Evolutionary conservation across 805 yeast genomes (phyloP).

Genomic region (Candida parachauliodes): DNA sequence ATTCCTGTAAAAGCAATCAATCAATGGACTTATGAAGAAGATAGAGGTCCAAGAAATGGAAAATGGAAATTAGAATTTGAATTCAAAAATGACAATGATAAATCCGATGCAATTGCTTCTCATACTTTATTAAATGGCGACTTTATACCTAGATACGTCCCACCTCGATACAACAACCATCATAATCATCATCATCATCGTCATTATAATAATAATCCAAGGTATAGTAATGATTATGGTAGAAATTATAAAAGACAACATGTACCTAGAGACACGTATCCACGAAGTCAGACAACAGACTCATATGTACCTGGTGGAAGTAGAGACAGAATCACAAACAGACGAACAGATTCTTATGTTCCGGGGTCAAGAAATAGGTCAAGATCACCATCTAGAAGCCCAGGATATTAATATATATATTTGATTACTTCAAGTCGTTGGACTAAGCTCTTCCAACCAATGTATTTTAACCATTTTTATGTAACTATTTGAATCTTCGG

Average conservation of each 20-base stretch:
- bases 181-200: neutral
- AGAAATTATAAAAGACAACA: neutral
- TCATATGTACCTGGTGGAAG: conserved; percentile 12
- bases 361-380: conserved; percentile 11
- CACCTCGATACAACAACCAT: conserved; percentile 8
- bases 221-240: neutral
- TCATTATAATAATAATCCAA: neutral
- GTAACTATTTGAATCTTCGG: neutral
- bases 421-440: too few species aligned
- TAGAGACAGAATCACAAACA: conserved; percentile 8
- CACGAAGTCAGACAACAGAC: conserved; percentile 5
- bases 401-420: neutral
- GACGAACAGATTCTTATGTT: conserved; percentile 13
- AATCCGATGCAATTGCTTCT: conserved; percentile 15
- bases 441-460: conserved; percentile 24
- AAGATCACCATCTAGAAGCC: conserved; percentile 11
- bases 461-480: conserved; percentile 25
- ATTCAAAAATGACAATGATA: conserved; percentile 20
- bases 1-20: conserved; percentile 44
- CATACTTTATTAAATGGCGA: conserved; percentile 17
- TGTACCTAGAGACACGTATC: neutral
- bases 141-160: conserved; percentile 14
- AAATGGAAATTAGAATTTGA: conserved; percentile 42
- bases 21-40: conserved; percentile 46
- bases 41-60: conserved; percentile 41